A percentile compares a stretch with the other conserved stretches of the same genome.
Evolutionary conservation across 139 green algal species (phyloP).

Genomic region (Closterium sp.): DNA sequence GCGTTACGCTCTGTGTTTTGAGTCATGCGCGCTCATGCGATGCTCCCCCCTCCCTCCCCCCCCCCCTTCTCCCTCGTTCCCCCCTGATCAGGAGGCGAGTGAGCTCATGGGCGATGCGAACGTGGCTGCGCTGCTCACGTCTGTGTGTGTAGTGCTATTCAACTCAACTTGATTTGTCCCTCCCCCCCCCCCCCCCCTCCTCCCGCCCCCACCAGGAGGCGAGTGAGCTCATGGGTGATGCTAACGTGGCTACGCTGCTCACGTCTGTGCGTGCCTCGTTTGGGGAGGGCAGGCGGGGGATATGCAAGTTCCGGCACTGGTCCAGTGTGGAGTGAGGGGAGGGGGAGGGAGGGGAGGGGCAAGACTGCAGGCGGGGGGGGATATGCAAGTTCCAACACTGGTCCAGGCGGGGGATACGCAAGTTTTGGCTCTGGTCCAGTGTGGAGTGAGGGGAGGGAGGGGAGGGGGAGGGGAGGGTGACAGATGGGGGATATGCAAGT

Average conservation of each 20-base stretch:
- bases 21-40: too few species aligned
- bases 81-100: constrained; percentile 7
- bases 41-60: constrained; percentile 17
- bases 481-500: not conserved
- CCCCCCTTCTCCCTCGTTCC: constrained; percentile 3
- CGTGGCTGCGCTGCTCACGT: constrained; percentile 6
- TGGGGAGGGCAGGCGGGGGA: constrained; percentile 7
- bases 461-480: too few species aligned
- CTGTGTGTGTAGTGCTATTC: not conserved
- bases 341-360: not conserved
- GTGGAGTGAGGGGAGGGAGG: not conserved
- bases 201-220: constrained; percentile 6
- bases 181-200: not conserved
- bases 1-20: too few species aligned
- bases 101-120: not conserved
- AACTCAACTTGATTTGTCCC: not conserved
- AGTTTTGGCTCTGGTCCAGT: not conserved
- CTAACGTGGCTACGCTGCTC: constrained; percentile 12
- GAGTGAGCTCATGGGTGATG: not conserved
- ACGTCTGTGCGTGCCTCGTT: constrained; percentile 28
- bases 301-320: constrained; percentile 44
- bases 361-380: not conserved
- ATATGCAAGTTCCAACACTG: constrained; percentile 44
- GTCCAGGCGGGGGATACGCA: not conserved
- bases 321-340: constrained; percentile 20